Base-by-base conservation (phyloP, 306 rosid species). In the Canavalia gladiata region DNA sequence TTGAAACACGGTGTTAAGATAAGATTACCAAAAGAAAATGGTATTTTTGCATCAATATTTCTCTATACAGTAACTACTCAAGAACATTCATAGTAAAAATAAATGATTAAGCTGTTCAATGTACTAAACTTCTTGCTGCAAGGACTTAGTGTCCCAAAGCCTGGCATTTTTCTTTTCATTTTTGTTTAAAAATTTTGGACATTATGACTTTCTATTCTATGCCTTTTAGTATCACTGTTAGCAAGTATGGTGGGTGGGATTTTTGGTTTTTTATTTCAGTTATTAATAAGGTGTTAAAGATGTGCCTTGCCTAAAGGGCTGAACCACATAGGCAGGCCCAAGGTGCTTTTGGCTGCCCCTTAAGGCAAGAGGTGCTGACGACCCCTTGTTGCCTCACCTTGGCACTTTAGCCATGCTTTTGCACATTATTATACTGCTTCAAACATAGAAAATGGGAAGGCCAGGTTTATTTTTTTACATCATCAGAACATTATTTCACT, bases 401-500 rank as follows among this genome's bases (percentile, higher is more conserved):
- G 42, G 42, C 11, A 33, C 43, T 52, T 49, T 31, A 29, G 25
- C 39, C 64, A 58, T 58, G 37, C 35, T 67, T 54, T 41, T 55
- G 6, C n/a, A n/a, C 31, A 75, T 76, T 63, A 47, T 29, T 46
- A 37, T 33, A 49, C 52, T 49, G 39, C 51, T 62, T 64, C 59
- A 50, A 47, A 63, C 50, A 9, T 35, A 55, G 5, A 46, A 25
- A 81, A 50, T 13, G 66, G 58, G 13, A 33, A 64, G 52, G 28
- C n/a, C 28, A 45, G 30, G 42, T 54, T 57, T 37, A 7, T 52
- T 42, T 29, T 2, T 66, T 31, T 12, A 4, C 55, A 5, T 13
- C 30, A 25, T 58, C 4, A 0, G 71, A 82, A 75, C 43, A 47
- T 57, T 74, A 68, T 68, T 55, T 79, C n/a, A 34, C 7, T 54